These are phyloP conservation scores for Stevia rebaudiana DNA, from an alignment of 140 eudicot species.

Conservation along the genomic window DNA sequence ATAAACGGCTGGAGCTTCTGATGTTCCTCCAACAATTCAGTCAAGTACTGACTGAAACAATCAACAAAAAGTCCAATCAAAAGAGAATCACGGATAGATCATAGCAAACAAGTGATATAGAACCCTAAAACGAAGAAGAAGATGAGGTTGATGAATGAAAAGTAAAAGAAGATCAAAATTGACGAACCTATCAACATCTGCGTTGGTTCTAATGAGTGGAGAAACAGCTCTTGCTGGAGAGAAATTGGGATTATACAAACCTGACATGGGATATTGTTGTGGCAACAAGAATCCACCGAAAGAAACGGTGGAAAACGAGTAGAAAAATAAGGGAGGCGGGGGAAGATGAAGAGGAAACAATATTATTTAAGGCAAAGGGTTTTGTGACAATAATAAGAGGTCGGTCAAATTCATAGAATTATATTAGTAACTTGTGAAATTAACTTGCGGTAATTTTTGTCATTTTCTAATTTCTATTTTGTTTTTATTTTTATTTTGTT, in stretches of 20 bases:
- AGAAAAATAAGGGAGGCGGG: conserved; percentile 14
- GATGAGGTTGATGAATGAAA: background rate
- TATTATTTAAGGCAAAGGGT: conserved; percentile 14
- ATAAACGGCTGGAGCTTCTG: conserved; percentile 92
- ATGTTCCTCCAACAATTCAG: conserved; percentile 88
- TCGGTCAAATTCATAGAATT: too few species aligned
- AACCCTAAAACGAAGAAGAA: conserved; percentile 5
- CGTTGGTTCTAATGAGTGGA: conserved; percentile 74
- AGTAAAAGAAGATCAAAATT: background rate
- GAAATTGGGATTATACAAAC: conserved; percentile 63
- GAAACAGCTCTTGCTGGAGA: conserved; percentile 89
- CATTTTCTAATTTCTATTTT: too few species aligned
- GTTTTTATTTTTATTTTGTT: too few species aligned
- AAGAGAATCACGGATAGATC: background rate
- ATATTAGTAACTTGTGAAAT: too few species aligned
- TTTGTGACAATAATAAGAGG: conserved; percentile 24
- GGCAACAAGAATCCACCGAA: conserved; percentile 16
- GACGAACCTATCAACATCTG: conserved; percentile 74
- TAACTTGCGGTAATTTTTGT: too few species aligned
- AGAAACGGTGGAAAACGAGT: conserved; percentile 27
- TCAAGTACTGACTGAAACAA: conserved; percentile 65
- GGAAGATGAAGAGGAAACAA: conserved; percentile 28
- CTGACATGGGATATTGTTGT: conserved; percentile 24
- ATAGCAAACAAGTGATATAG: background rate
- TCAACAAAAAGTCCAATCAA: background rate